These are phyloP conservation scores for Candida dendrica DNA, from an alignment of 805 yeast genomes.

Conservation along the genomic window DNA sequence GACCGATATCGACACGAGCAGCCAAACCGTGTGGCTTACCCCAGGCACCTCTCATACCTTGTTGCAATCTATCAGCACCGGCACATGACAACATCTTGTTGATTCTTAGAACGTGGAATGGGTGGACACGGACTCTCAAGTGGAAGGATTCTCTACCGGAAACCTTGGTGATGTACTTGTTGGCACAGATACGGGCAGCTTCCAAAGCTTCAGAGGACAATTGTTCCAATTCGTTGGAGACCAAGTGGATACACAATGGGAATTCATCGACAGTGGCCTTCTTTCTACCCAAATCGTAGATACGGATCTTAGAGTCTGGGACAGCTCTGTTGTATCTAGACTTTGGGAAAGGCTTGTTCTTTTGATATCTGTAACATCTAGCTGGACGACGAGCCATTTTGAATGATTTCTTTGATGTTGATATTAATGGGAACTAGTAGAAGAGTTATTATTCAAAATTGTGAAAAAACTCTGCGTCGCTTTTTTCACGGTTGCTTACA, in stretches of 20 bases:
- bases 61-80: slow-evolving; percentile 99
- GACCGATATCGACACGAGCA: slow-evolving; percentile 98
- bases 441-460: background rate
- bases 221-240: slow-evolving; percentile 98
- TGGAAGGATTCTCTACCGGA: slow-evolving; percentile 99
- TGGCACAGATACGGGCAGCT: slow-evolving; percentile 99
- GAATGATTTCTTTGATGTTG: slow-evolving; percentile 23
- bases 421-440: too few species aligned
- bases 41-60: slow-evolving; percentile 99
- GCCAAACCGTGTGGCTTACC: slow-evolving; percentile 99
- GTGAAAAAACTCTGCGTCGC: background rate
- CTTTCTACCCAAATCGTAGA: slow-evolving; percentile 99
- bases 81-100: slow-evolving; percentile 99
- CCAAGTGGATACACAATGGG: slow-evolving; percentile 98
- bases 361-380: slow-evolving; percentile 99
- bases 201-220: slow-evolving; percentile 99
- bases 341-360: slow-evolving; percentile 99
- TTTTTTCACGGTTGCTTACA: background rate
- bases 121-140: slow-evolving; percentile 99
- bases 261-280: slow-evolving; percentile 86
- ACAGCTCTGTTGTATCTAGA: slow-evolving; percentile 99
- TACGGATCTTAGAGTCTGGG: slow-evolving; percentile 99
- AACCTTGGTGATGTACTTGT: slow-evolving; percentile 96
- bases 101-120: slow-evolving; percentile 99
- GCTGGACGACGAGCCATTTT: slow-evolving; percentile 99